phyloP scores from a whole-genome alignment of 495 filamentous ascomycete genomes.

The Penicillium silybi region DNA sequence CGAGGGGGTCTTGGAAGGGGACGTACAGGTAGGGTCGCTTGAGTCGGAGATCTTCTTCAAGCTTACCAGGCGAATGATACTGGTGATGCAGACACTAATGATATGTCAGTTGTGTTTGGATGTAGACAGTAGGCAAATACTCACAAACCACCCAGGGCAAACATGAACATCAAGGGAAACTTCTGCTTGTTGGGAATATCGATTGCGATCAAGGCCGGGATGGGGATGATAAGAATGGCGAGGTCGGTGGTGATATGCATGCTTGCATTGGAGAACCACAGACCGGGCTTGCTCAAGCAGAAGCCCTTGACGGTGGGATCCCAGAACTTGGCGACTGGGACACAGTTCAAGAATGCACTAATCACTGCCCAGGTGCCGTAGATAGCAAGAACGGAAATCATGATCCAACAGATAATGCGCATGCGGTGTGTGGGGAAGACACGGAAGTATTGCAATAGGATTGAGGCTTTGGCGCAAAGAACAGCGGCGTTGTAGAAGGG shows the following conservation, averaged over 20 bases:
- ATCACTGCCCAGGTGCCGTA: constrained; percentile 43
- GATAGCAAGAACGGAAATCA: constrained; percentile 37
- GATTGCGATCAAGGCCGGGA: constrained; percentile 42
- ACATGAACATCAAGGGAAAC: constrained; percentile 43
- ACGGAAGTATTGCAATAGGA: constrained; percentile 47
- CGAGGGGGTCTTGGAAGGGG: neutral
- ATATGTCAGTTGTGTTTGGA: constrained; percentile 4
- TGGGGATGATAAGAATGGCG: constrained; percentile 49
- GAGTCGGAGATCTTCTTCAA: constrained; percentile 39
- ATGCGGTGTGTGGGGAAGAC: constrained; percentile 42
- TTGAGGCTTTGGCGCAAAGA: constrained; percentile 50
- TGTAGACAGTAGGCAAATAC: constrained; percentile 7
- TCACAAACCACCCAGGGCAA: constrained; percentile 51
- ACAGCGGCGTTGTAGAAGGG: constrained; percentile 48
- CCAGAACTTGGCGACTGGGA: constrained; percentile 47
- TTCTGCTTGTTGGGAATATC: constrained; percentile 47
- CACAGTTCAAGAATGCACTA: constrained; percentile 43
- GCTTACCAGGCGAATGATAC: constrained; percentile 36
- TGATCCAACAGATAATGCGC: constrained; percentile 39
- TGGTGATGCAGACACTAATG: constrained; percentile 43
- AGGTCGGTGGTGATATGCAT: constrained; percentile 53
- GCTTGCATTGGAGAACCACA: constrained; percentile 48
- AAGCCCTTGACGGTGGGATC: constrained; percentile 25
- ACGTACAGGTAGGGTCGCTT: constrained; percentile 40
- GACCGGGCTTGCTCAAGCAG: constrained; percentile 38